Percentiles rank a stretch among this genome's conserved stretches.
Conservation (phyloP, 148 eudicot genomes). For the Silene uniflora region DNA sequence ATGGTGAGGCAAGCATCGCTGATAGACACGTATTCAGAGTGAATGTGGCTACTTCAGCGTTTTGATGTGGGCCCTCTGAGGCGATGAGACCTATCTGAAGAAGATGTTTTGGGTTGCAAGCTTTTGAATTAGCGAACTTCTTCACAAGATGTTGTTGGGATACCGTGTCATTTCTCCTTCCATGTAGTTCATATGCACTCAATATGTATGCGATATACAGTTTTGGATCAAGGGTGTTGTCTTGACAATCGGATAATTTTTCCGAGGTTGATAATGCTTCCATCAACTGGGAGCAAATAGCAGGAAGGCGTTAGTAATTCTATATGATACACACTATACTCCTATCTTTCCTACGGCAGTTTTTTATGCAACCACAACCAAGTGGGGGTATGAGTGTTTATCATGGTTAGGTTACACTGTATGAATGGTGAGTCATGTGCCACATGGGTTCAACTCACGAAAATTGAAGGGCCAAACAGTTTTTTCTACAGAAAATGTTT, state of each 20-base stretch:
- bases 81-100: conserved; percentile 74
- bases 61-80: conserved; percentile 59
- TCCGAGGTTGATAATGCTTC: conserved; percentile 36
- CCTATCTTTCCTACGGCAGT: too few relatives aligned
- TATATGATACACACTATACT: too few relatives aligned
- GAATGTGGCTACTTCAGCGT: conserved; percentile 71
- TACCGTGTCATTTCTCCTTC: conserved; percentile 52
- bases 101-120: conserved; percentile 67
- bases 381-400: too few relatives aligned
- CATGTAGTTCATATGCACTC: conserved; percentile 64
- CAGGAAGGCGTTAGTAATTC: conserved; percentile 12
- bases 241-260: conserved; percentile 37
- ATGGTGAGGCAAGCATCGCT: conserved; percentile 56
- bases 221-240: conserved; percentile 40
- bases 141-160: conserved; percentile 60
- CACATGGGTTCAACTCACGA: too few relatives aligned
- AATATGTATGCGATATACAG: conserved; percentile 55
- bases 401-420: too few relatives aligned
- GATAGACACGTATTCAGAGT: conserved; percentile 67
- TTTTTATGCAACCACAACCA: too few relatives aligned
- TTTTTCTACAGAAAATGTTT: neutral
- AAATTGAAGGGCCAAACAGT: too few relatives aligned
- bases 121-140: conserved; percentile 59
- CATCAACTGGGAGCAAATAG: conserved; percentile 45
- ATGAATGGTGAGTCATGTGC: too few relatives aligned